These are phyloP conservation scores for Calonectria multiphialidica DNA, from an alignment of 2,329 filamentous ascomycete genomes.

Conservation along the genomic window DNA sequence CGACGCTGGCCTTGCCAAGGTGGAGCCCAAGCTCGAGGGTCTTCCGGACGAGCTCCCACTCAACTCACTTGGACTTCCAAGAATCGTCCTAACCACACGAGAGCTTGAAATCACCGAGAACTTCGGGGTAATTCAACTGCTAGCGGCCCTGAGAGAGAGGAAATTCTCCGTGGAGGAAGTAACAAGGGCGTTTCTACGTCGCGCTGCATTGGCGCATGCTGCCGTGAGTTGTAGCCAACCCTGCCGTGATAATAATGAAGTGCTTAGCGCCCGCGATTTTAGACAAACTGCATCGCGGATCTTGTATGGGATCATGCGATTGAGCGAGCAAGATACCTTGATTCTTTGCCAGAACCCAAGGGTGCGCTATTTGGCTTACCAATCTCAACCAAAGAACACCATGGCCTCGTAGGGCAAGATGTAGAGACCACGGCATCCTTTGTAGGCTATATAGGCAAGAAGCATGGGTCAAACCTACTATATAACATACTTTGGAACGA, in stretches of 20 bases:
- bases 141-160: slow-evolving; percentile 29
- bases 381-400: slow-evolving; percentile 51
- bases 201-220: slow-evolving; percentile 42
- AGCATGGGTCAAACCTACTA: slow-evolving; percentile 47
- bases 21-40: slow-evolving; percentile 40
- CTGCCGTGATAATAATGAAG: too few species aligned
- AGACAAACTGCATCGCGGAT: slow-evolving; percentile 50
- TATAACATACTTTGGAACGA: slow-evolving; percentile 45
- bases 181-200: slow-evolving; percentile 40
- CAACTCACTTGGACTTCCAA: slow-evolving; percentile 38
- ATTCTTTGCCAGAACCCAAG: slow-evolving; percentile 47
- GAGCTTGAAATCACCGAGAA: slow-evolving; percentile 45
- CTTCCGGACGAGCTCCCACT: slow-evolving; percentile 35
- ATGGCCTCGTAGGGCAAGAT: slow-evolving; percentile 48
- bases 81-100: slow-evolving; percentile 34
- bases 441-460: slow-evolving; percentile 46
- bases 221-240: slow-evolving; percentile 19
- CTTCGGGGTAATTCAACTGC: slow-evolving; percentile 38
- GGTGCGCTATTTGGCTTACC: slow-evolving; percentile 49
- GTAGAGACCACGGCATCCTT: slow-evolving; percentile 44
- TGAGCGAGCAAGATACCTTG: slow-evolving; percentile 46
- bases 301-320: slow-evolving; percentile 51
- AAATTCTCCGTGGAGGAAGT: slow-evolving; percentile 43
- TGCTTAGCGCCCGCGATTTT: too few species aligned
- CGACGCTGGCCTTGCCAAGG: too few species aligned